Evolutionary conservation across 164 flowering plant genomes (phyloP).

Genomic region (Magnolia officinalis): DNA sequence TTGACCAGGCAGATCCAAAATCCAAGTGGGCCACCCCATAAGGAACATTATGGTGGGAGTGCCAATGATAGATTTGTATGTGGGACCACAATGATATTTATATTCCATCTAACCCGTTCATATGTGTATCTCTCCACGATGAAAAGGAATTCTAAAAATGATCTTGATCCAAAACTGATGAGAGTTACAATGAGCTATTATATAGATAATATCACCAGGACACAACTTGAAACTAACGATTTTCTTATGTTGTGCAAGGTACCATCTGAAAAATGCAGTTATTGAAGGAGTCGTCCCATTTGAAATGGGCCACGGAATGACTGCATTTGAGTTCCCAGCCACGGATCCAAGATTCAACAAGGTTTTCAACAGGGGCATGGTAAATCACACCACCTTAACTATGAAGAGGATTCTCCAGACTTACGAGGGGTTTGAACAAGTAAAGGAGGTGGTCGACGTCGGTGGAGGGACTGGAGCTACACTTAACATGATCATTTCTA

Average conservation of each 20-base stretch:
- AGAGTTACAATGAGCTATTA: too few species aligned
- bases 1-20: too few species aligned
- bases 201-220: too few species aligned
- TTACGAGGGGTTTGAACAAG: neutral
- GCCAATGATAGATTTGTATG: too few species aligned
- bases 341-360: neutral
- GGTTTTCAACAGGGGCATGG: neutral
- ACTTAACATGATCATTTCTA: neutral
- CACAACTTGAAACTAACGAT: neutral
- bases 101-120: too few species aligned
- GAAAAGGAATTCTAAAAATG: too few species aligned
- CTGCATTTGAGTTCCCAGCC: neutral
- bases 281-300: neutral
- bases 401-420: constrained; percentile 1
- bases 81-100: too few species aligned
- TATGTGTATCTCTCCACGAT: too few species aligned
- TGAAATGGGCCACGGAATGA: neutral
- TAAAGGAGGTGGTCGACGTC: constrained; percentile 5
- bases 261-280: constrained; percentile 2
- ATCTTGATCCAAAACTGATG: too few species aligned
- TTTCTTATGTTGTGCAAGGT: neutral
- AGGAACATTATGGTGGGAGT: too few species aligned
- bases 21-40: too few species aligned
- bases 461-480: constrained; percentile 6
- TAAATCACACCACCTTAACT: neutral